Conservation (phyloP, 306 rosid genomes). For the Begonia peltatifolia region DNA sequence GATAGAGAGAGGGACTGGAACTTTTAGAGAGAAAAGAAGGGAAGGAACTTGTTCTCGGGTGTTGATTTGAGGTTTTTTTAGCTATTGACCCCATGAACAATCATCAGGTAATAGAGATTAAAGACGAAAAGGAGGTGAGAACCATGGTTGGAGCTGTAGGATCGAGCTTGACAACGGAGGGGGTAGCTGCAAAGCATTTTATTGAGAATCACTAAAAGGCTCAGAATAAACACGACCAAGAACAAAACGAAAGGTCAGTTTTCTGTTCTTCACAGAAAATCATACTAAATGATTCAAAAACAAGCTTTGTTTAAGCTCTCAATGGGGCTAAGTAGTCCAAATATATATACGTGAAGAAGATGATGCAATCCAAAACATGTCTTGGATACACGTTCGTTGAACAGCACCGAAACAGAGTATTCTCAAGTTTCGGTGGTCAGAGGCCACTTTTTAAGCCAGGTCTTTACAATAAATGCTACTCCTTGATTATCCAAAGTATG, state of each 20-base stretch:
- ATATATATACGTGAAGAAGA: no score
- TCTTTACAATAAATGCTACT: no score
- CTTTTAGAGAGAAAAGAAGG: not conserved
- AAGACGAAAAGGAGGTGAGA: conserved; percentile 3
- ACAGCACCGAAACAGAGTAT: no score
- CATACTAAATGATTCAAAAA: no score
- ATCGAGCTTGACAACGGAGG: conserved; percentile 66
- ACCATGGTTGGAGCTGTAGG: conserved; percentile 15
- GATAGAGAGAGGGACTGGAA: not conserved
- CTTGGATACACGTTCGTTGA: no score
- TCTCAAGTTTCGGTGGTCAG: no score
- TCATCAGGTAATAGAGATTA: not conserved
- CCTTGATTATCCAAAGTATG: no score
- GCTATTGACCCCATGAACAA: conserved; percentile 21
- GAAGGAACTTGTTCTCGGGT: not conserved
- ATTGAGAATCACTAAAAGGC: conserved; percentile 68
- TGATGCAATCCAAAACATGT: no score
- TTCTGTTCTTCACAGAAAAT: no score
- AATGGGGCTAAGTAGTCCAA: no score
- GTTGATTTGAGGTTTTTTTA: conserved; percentile 4
- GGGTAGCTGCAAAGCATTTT: conserved; percentile 81
- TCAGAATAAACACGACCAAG: conserved; percentile 51
- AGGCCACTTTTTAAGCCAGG: no score
- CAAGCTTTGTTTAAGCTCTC: no score
- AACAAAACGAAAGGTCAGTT: conserved; percentile 53